Conservation (phyloP, 805 yeast species). For the Ogataea paraovalis region DNA sequence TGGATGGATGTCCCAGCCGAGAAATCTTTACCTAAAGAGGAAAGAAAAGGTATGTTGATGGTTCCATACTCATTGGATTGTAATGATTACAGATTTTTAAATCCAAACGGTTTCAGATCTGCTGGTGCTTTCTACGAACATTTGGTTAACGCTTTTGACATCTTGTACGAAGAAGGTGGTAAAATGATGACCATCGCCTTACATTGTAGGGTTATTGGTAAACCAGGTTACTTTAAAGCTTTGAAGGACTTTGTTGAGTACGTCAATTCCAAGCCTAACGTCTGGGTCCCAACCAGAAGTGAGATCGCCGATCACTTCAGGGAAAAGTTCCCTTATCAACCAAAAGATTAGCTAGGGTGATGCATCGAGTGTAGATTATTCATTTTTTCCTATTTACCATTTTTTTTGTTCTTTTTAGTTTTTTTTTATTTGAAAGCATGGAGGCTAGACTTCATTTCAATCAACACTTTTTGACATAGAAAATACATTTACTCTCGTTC, state of each 20-base stretch:
- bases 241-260: conserved; percentile 34
- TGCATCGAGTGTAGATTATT: neutral
- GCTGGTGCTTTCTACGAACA: conserved; percentile 28
- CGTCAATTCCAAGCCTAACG: conserved; percentile 29
- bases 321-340: conserved; percentile 20
- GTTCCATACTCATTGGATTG: conserved; percentile 28
- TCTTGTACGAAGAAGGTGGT: conserved; percentile 34
- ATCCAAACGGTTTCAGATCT: conserved; percentile 27
- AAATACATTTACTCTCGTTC: too few species aligned
- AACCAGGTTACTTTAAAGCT: conserved; percentile 35
- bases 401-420: neutral
- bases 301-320: conserved; percentile 33
- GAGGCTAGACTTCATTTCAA: too few species aligned
- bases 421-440: too few species aligned
- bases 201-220: conserved; percentile 35
- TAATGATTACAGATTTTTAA: conserved; percentile 25
- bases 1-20: conserved; percentile 33
- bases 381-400: too few species aligned
- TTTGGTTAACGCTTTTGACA: conserved; percentile 34
- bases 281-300: conserved; percentile 36
- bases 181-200: conserved; percentile 37
- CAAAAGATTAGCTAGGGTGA: conserved; percentile 6
- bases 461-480: too few species aligned
- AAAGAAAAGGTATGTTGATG: conserved; percentile 25
- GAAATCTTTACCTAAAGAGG: conserved; percentile 12